These are phyloP conservation scores for Calonectria naviculata DNA, from an alignment of 2,329 filamentous ascomycete genomes.

Conservation along the genomic window DNA sequence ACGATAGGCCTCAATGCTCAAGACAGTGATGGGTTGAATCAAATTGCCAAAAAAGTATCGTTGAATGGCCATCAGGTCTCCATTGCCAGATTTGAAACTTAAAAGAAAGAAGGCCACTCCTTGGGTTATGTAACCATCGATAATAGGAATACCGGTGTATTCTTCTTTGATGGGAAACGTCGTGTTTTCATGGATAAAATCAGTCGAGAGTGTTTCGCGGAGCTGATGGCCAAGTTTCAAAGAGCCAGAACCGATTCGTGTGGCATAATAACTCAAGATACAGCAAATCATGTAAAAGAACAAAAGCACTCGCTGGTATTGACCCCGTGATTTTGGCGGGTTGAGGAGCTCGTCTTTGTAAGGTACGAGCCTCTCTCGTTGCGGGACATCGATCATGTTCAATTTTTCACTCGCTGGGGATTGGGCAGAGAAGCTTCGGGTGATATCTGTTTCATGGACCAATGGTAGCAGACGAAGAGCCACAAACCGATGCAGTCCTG, in stretches of 20 bases:
- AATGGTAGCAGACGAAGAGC: constrained; percentile 2
- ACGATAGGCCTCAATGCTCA: background rate
- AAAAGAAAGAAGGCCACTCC: background rate
- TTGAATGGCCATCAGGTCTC: background rate
- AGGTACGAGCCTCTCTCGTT: background rate
- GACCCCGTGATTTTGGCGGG: background rate
- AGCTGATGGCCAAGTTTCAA: background rate
- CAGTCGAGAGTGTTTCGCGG: background rate
- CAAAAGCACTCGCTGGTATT: background rate
- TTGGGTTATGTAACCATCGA: background rate
- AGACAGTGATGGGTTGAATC: background rate
- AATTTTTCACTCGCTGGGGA: constrained; percentile 7
- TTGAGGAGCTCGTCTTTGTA: background rate
- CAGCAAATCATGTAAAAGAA: background rate
- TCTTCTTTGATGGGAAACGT: background rate
- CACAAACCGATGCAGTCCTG: background rate
- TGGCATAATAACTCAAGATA: background rate
- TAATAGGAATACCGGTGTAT: background rate
- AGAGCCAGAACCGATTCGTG: background rate
- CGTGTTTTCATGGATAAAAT: background rate
- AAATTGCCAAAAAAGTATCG: constrained; percentile 2
- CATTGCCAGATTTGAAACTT: background rate
- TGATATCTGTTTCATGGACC: background rate
- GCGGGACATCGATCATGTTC: background rate
- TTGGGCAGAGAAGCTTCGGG: constrained; percentile 7